Evolutionary conservation across 73 alveolate genomes (phyloP).

Genomic region (Symbiodinium pilosum): DNA sequence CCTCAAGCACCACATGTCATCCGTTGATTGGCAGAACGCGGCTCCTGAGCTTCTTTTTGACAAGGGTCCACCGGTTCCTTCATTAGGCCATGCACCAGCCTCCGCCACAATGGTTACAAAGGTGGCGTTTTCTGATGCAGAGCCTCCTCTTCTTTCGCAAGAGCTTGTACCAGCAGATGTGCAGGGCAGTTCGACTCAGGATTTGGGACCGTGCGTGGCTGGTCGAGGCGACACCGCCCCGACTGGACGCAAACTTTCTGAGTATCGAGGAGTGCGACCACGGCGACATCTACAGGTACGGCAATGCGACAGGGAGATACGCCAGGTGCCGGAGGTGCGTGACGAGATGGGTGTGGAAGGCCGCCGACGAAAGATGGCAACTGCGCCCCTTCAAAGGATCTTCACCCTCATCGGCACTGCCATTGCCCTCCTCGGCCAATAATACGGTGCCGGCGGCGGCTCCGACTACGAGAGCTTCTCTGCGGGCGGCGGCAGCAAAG

Average conservation of each 20-base stretch:
- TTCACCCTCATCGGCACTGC: not conserved
- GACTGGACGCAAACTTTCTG: not conserved
- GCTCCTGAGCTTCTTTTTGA: not conserved
- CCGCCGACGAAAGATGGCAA: not conserved
- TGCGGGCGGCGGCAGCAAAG: constrained; percentile 1
- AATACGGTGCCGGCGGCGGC: not conserved
- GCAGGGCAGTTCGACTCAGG: not conserved
- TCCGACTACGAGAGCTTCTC: not conserved
- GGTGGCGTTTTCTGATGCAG: not conserved
- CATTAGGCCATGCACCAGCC: not conserved
- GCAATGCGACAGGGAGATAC: not conserved
- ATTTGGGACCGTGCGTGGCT: not conserved
- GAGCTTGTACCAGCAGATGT: not conserved
- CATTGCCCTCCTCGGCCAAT: not conserved
- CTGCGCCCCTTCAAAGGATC: not conserved
- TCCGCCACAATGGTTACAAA: not conserved
- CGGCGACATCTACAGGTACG: not conserved
- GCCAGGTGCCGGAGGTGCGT: not conserved
- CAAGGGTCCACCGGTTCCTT: not conserved
- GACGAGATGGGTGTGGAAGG: not conserved
- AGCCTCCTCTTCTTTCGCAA: not conserved
- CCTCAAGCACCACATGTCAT: not conserved
- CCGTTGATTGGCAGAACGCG: not conserved
- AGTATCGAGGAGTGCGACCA: not conserved
- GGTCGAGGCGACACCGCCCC: not conserved